A percentile compares a stretch with the other conserved stretches of the same genome.
phyloP scores from a whole-genome alignment of 1,284 basidiomycete genomes.

The Sanghuangporus weigelae region DNA sequence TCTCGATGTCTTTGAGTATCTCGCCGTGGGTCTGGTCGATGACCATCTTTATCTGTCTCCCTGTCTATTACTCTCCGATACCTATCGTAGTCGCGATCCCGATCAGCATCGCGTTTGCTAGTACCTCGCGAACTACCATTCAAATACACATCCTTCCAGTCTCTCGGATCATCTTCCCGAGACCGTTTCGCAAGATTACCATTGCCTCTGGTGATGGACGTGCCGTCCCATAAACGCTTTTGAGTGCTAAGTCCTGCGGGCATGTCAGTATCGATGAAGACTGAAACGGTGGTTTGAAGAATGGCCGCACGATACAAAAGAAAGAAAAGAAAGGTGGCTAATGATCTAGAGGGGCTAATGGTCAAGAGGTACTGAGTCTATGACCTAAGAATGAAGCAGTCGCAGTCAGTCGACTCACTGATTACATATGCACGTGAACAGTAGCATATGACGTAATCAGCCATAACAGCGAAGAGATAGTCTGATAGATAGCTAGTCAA shows the following conservation, averaged over 20 bases:
- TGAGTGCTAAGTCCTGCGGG: slow-evolving; percentile 58
- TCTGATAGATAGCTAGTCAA: too few species aligned
- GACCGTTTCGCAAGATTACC: slow-evolving; percentile 9
- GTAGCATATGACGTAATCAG: too few species aligned
- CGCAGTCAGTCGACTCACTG: neutral
- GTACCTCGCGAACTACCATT: slow-evolving; percentile 31
- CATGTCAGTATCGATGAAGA: slow-evolving; percentile 69
- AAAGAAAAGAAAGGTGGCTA: slow-evolving; percentile 3
- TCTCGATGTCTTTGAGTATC: neutral
- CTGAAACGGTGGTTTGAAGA: slow-evolving; percentile 58
- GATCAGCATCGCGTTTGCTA: slow-evolving; percentile 27
- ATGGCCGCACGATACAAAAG: slow-evolving; percentile 72
- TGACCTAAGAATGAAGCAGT: neutral
- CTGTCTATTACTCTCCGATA: slow-evolving; percentile 15
- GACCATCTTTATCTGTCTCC: slow-evolving; percentile 16
- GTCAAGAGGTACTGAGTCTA: neutral
- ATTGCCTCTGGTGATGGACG: slow-evolving; percentile 25
- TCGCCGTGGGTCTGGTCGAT: slow-evolving; percentile 6
- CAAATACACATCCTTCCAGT: slow-evolving; percentile 75
- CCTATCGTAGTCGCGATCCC: slow-evolving; percentile 26
- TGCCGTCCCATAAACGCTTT: slow-evolving; percentile 69
- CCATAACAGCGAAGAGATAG: too few species aligned
- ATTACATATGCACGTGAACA: too few species aligned
- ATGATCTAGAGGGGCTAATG: neutral
- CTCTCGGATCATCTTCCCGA: slow-evolving; percentile 43